These are phyloP conservation scores for Pleurotus cornucopiae DNA, from an alignment of 768 basidiomycete species.

Conservation along the genomic window DNA sequence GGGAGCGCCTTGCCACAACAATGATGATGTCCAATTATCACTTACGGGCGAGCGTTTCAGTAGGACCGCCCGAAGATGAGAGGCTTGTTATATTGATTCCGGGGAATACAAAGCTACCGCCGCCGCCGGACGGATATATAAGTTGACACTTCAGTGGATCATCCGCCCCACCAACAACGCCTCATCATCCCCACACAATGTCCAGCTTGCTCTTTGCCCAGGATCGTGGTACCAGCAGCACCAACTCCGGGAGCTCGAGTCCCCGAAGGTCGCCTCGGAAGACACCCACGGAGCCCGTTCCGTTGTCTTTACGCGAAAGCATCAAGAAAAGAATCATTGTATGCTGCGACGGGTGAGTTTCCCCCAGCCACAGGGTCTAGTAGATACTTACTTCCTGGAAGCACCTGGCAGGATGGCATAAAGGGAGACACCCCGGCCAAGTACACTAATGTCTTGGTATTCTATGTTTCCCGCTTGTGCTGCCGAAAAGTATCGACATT, in stretches of 20 bases:
- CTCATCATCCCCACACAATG: too few species aligned
- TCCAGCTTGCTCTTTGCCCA: neutral
- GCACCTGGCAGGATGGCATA: conserved; percentile 73
- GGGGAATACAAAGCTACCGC: too few species aligned
- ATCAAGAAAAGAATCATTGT: conserved; percentile 60
- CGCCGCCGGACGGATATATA: too few species aligned
- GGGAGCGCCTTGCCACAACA: too few species aligned
- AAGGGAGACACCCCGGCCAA: conserved; percentile 35
- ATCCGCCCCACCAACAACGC: too few species aligned
- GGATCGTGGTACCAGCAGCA: neutral
- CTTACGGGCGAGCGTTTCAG: too few species aligned
- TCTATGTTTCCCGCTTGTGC: conserved; percentile 11
- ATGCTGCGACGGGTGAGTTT: conserved; percentile 69
- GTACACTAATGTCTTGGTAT: conserved; percentile 56
- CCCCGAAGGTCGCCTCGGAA: conserved; percentile 28
- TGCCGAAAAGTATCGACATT: neutral
- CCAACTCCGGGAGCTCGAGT: conserved; percentile 10
- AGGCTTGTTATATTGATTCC: too few species aligned
- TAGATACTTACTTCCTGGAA: conserved; percentile 19
- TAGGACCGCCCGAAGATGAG: too few species aligned
- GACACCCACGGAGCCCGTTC: conserved; percentile 26
- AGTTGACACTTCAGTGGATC: too few species aligned
- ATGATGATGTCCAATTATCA: too few species aligned
- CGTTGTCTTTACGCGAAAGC: conserved; percentile 12
- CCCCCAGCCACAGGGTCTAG: neutral